A percentile compares a stretch with the other conserved stretches of the same genome.
phyloP scores from a whole-genome alignment of 768 basidiomycete species.

The Rhizopogon rudus region DNA sequence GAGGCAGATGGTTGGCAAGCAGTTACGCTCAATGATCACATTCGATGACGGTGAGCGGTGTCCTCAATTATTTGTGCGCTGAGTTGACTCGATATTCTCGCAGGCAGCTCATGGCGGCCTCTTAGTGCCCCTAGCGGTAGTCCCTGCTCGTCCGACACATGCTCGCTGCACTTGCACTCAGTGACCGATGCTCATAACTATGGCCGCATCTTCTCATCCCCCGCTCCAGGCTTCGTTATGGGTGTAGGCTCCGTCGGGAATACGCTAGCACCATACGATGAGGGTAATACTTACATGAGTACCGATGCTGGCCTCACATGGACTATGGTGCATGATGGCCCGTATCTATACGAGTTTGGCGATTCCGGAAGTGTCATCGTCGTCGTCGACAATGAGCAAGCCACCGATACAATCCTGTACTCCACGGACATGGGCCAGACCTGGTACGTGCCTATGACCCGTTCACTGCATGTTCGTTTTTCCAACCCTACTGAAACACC shows the following conservation, averaged over 20 bases:
- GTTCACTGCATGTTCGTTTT: not conserved
- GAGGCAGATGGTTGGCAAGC: slow-evolving; percentile 60
- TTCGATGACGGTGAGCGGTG: slow-evolving; percentile 70
- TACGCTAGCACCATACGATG: slow-evolving; percentile 63
- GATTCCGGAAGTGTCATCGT: slow-evolving; percentile 81
- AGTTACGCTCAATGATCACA: slow-evolving; percentile 75
- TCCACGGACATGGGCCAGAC: slow-evolving; percentile 77
- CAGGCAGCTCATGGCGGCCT: slow-evolving; percentile 71
- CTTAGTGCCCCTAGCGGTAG: slow-evolving; percentile 59
- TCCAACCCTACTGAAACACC: slow-evolving; percentile 1
- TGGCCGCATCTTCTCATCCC: slow-evolving; percentile 90
- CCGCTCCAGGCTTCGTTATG: slow-evolving; percentile 93
- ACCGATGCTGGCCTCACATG: slow-evolving; percentile 86
- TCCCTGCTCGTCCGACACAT: slow-evolving; percentile 43
- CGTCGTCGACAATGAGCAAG: slow-evolving; percentile 80
- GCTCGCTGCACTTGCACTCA: slow-evolving; percentile 89
- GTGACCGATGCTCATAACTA: slow-evolving; percentile 92
- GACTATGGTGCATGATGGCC: slow-evolving; percentile 67
- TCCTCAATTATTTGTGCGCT: not conserved
- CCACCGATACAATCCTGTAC: slow-evolving; percentile 64
- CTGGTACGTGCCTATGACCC: slow-evolving; percentile 54
- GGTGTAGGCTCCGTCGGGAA: slow-evolving; percentile 90
- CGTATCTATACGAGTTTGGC: slow-evolving; percentile 96
- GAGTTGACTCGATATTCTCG: not conserved
- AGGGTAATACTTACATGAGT: slow-evolving; percentile 92